Conservation (phyloP, 495 filamentous ascomycete species). For the Aspergillus biplanus region DNA sequence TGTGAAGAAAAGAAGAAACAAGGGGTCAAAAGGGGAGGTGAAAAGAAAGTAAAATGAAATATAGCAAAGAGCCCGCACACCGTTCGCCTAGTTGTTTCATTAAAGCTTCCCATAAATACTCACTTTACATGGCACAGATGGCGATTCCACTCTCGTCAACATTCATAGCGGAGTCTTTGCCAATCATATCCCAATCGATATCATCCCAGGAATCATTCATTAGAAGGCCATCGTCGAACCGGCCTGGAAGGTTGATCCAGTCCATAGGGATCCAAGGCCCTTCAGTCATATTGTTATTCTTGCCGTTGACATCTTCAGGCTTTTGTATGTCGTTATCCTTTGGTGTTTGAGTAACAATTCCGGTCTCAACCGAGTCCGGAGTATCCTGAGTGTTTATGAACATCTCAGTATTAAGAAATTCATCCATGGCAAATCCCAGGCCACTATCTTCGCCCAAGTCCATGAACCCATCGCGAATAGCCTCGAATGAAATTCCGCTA, state of each 20-base stretch:
- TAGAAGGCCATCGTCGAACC: slow-evolving; percentile 27
- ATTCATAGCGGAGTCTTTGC: slow-evolving; percentile 28
- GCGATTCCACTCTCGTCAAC: slow-evolving; percentile 32
- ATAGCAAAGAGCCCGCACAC: slow-evolving; percentile 10
- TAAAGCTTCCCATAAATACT: slow-evolving; percentile 12
- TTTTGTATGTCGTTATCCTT: slow-evolving; percentile 34
- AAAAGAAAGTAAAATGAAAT: slow-evolving; percentile 2
- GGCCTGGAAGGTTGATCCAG: slow-evolving; percentile 37
- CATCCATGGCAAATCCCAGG: slow-evolving; percentile 41
- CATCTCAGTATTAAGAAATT: slow-evolving; percentile 49
- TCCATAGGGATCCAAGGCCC: slow-evolving; percentile 38
- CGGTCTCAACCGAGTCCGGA: slow-evolving; percentile 44
- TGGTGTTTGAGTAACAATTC: slow-evolving; percentile 41
- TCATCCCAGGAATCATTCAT: slow-evolving; percentile 35
- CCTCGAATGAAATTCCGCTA: slow-evolving; percentile 45
- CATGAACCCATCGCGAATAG: slow-evolving; percentile 48
- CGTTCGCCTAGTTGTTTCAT: slow-evolving; percentile 21
- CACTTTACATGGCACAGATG: slow-evolving; percentile 33
- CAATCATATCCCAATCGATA: slow-evolving; percentile 38
- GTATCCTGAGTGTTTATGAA: slow-evolving; percentile 47
- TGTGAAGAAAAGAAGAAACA: neutral
- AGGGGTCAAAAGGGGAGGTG: neutral
- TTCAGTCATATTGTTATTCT: slow-evolving; percentile 26
- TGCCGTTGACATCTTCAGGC: slow-evolving; percentile 25
- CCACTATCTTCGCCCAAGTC: slow-evolving; percentile 33